These are phyloP conservation scores for Musa beccarii DNA, from an alignment of 176 grass and related monocot genomes.

Conservation along the genomic window DNA sequence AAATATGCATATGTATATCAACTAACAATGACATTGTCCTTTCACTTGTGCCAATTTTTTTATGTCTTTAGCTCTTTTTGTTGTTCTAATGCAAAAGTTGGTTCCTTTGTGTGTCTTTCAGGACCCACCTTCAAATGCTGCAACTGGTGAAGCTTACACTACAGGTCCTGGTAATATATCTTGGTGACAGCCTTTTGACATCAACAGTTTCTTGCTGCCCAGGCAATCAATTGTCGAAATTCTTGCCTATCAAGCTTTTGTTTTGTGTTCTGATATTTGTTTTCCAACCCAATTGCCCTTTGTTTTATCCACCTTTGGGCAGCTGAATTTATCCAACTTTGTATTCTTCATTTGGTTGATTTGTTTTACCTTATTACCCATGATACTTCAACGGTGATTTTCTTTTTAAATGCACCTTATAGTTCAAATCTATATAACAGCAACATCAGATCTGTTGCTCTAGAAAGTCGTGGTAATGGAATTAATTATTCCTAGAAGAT, in stretches of 20 bases:
- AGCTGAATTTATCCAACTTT: no score
- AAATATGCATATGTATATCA: not conserved
- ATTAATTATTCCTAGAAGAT: no score
- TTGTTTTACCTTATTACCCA: no score
- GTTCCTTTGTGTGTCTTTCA: not conserved
- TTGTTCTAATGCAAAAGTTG: not conserved
- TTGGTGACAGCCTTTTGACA: not conserved
- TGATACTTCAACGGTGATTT: no score
- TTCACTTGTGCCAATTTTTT: not conserved
- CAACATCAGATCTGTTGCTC: no score
- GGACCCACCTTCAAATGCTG: slow-evolving; percentile 20
- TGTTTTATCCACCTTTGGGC: no score
- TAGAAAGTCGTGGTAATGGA: no score
- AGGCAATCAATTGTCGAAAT: not conserved
- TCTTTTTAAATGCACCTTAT: no score
- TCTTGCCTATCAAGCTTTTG: not conserved
- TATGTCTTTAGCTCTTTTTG: not conserved
- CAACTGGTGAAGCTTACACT: slow-evolving; percentile 25
- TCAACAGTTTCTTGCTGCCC: not conserved
- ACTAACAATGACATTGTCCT: not conserved
- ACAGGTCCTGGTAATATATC: slow-evolving; percentile 41
- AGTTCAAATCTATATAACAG: no score
- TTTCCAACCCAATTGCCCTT: no score
- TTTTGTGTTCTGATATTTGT: no score
- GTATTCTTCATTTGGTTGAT: no score